Evolutionary conservation across 2,329 filamentous ascomycete genomes (phyloP).

Genomic region (Paraphaeosphaeria sporulosa): DNA sequence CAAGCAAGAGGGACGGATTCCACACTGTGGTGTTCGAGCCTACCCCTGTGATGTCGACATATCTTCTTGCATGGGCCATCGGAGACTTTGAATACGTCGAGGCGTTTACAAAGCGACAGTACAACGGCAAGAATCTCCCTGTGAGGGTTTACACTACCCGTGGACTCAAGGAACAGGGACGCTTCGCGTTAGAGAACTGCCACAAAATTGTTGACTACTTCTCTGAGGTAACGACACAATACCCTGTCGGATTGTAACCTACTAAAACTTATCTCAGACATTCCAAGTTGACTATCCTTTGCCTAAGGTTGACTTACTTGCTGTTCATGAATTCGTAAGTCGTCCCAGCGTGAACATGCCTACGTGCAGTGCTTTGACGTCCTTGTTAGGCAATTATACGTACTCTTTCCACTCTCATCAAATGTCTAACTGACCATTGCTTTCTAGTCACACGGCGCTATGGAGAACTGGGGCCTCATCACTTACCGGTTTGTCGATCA

Average conservation of each 20-base stretch:
- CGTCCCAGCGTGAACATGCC: background rate
- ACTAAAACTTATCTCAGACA: conserved; percentile 54
- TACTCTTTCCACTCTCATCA: conserved; percentile 30
- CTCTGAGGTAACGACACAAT: conserved; percentile 68
- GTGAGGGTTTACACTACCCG: conserved; percentile 95
- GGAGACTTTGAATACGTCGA: conserved; percentile 98
- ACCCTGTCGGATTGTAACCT: background rate
- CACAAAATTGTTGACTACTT: conserved; percentile 96
- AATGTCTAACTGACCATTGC: conserved; percentile 49
- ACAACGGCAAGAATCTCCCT: conserved; percentile 88
- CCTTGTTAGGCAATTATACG: conserved; percentile 52
- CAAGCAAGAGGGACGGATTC: conserved; percentile 71
- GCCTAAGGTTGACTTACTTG: conserved; percentile 94
- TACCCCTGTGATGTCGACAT: conserved; percentile 94
- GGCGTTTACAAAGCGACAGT: conserved; percentile 85
- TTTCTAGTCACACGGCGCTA: conserved; percentile 74
- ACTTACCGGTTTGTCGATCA: conserved; percentile 71
- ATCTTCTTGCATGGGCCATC: conserved; percentile 92
- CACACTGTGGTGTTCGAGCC: conserved; percentile 91
- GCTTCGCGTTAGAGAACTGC: conserved; percentile 87
- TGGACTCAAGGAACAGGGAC: conserved; percentile 91
- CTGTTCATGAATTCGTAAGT: conserved; percentile 90
- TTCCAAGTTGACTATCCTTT: conserved; percentile 88
- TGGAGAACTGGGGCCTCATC: conserved; percentile 99
- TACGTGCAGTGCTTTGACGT: conserved; percentile 24